phyloP scores from a whole-genome alignment of 306 rosid species.

The Carpinus fangiana region DNA sequence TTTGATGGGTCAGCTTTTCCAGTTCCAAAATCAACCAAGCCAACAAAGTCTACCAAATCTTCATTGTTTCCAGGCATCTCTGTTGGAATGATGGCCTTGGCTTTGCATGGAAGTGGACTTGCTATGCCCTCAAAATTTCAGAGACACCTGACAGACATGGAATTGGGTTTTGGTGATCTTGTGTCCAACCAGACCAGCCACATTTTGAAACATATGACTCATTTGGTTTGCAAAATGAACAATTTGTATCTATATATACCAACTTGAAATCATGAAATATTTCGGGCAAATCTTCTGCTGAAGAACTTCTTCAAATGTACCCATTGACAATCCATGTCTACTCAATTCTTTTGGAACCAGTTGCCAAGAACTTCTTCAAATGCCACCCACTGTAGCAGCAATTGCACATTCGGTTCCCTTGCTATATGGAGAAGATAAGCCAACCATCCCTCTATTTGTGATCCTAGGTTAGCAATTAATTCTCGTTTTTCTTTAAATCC shows the following conservation, averaged over 20 bases:
- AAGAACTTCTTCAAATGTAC: slow-evolving; percentile 68
- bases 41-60: slow-evolving; percentile 54
- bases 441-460: slow-evolving; percentile 86
- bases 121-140: slow-evolving; percentile 73
- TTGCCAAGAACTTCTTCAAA: slow-evolving; percentile 60
- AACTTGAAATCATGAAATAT: too few relatives aligned
- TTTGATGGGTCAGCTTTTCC: slow-evolving; percentile 72
- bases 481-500: too few relatives aligned
- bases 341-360: slow-evolving; percentile 72
- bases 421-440: slow-evolving; percentile 80
- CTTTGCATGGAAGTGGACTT: slow-evolving; percentile 90
- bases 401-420: slow-evolving; percentile 88
- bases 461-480: slow-evolving; percentile 45
- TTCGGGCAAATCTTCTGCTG: slow-evolving; percentile 71
- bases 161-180: slow-evolving; percentile 80
- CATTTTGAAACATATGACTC: slow-evolving; percentile 60
- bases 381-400: slow-evolving; percentile 90
- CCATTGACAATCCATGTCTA: slow-evolving; percentile 63
- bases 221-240: slow-evolving; percentile 60
- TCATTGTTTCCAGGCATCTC: slow-evolving; percentile 75
- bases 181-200: slow-evolving; percentile 41
- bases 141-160: slow-evolving; percentile 90
- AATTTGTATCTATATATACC: slow-evolving; percentile 48
- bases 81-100: slow-evolving; percentile 97
- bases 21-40: slow-evolving; percentile 58